These are phyloP conservation scores for Blastobotrys illinoisensis DNA, from an alignment of 1,139 yeast species.

Conservation along the genomic window DNA sequence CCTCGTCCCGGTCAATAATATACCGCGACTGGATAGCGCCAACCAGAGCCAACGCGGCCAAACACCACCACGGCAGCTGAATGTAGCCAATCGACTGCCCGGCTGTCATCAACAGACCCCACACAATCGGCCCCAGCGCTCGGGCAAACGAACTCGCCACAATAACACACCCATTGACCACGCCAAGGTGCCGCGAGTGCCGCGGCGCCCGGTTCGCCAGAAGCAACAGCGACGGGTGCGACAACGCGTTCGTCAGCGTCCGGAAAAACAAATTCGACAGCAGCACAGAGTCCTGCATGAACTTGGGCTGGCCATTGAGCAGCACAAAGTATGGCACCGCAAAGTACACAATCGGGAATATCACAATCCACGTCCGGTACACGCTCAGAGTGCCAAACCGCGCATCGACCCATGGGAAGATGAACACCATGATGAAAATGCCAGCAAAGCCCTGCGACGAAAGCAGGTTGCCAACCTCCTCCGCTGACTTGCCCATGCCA, in stretches of 20 bases:
- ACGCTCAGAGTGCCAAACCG: conserved; percentile 43
- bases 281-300: conserved; percentile 11
- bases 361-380: conserved; percentile 38
- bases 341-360: conserved; percentile 47
- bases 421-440: conserved; percentile 44
- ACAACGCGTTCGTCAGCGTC: conserved; percentile 22
- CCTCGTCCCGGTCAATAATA: conserved; percentile 11
- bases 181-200: conserved; percentile 29
- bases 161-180: conserved; percentile 32
- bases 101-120: conserved; percentile 54
- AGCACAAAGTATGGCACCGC: conserved; percentile 48
- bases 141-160: conserved; percentile 49
- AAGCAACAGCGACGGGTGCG: conserved; percentile 28
- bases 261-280: conserved; percentile 14
- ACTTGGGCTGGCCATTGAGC: conserved; percentile 23
- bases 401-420: conserved; percentile 54
- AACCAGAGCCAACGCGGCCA: conserved; percentile 31
- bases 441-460: conserved; percentile 56
- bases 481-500: conserved; percentile 44
- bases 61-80: conserved; percentile 48
- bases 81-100: conserved; percentile 42
- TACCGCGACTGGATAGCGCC: conserved; percentile 26
- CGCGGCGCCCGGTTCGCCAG: conserved; percentile 30
- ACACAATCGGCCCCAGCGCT: conserved; percentile 51
- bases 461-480: conserved; percentile 49